Base-by-base conservation (phyloP, 116 monocot species). In the Papilionanthe hybrid region DNA sequence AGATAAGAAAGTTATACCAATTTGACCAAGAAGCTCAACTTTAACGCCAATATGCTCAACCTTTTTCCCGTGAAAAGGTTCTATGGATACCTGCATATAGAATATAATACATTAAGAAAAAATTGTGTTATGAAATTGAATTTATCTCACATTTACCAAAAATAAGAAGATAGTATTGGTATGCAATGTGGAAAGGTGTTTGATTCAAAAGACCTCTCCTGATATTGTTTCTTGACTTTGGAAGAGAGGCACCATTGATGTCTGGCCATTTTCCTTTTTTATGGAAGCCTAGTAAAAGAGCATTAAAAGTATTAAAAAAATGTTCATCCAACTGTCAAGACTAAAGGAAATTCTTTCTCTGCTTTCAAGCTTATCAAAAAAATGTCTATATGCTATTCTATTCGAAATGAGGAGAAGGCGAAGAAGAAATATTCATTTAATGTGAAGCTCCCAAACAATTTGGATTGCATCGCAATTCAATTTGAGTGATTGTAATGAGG, bases 21-120 rank as follows among this genome's bases (percentile, higher is more conserved):
- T 98, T 74, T 98, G 98, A 22, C 98, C 98, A 85, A 98, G 89
- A 80, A 98, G 88, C 84, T 98, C 98, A 83, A 98, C 89, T 57
- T 98, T 98, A 23, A 98, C 87, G 84, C 98, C 98, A 78, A 48
- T 89, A 77, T 98, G 98, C 83, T 98, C 98, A 79, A 98, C 82
- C 79, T 91, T 98, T 85, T 98, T 98, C 22, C 98, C 98, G 49
- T 88, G 91, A 81, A 84, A 20, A 29, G 98, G 99, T 66, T 90
- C 95, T 73, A 99, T 86, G 49, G 83, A 83, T 22, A 99, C 93
- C 99, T 99, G 83, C 56, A 87, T 23, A 65, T 18, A 45, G 41
- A 69, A 73, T 13, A 47, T n/a, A 28, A 75, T 9, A 44, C 13
- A 71, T 41, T 53, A 43, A n/a, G 43, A 19, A n/a, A 44, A 73